These are phyloP conservation scores for Allium fistulosum DNA, from an alignment of 106 monocot species.

Conservation along the genomic window DNA sequence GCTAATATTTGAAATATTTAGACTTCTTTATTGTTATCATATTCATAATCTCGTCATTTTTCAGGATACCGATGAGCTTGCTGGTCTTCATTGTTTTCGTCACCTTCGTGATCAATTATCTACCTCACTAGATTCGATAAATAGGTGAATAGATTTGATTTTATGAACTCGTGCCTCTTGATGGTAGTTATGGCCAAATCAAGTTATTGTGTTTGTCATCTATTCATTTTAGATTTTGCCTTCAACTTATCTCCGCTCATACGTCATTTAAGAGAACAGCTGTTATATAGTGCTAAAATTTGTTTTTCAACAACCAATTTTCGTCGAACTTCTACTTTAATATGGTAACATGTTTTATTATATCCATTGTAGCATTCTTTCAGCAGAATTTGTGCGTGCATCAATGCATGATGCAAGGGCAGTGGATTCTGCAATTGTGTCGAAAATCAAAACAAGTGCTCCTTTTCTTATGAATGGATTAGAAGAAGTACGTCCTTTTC, in stretches of 20 bases:
- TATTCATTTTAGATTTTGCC: too few species aligned
- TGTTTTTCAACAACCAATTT: neutral
- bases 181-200: neutral
- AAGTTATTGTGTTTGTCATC: too few species aligned
- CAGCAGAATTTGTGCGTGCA: constrained; percentile 84
- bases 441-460: constrained; percentile 44
- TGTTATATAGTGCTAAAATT: too few species aligned
- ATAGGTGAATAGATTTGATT: constrained; percentile 40
- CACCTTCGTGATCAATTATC: constrained; percentile 81
- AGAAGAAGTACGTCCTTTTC: constrained; percentile 44
- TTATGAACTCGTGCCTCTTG: neutral
- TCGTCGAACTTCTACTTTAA: neutral
- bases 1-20: neutral
- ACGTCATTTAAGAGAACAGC: too few species aligned
- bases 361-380: constrained; percentile 99
- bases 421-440: constrained; percentile 50
- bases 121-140: constrained; percentile 69
- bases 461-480: constrained; percentile 39
- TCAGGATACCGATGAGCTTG: constrained; percentile 90
- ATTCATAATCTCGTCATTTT: neutral
- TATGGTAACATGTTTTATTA: constrained; percentile 18
- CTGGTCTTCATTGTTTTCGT: constrained; percentile 95
- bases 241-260: too few species aligned
- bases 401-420: constrained; percentile 63
- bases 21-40: neutral